Conservation (phyloP, 179 eudicot genomes). For the Vitellaria paradoxa region DNA sequence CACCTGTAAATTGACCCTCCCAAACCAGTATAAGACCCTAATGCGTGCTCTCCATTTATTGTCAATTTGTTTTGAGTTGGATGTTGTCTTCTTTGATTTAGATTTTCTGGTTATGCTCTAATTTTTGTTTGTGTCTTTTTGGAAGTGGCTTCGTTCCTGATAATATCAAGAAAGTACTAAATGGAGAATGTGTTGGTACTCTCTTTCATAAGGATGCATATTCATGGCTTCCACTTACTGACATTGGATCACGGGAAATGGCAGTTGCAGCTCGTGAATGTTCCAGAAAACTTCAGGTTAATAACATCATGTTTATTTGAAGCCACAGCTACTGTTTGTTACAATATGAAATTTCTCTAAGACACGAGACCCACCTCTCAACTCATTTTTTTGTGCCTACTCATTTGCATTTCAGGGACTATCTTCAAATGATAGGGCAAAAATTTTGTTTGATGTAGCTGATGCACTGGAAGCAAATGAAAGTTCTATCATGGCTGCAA, state of each 20-base stretch:
- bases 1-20: too few relatives aligned
- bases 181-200: slow-evolving; percentile 75
- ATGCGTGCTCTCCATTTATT: background rate
- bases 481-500: slow-evolving; percentile 50
- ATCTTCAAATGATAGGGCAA: slow-evolving; percentile 58
- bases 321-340: background rate
- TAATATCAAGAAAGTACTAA: slow-evolving; percentile 61
- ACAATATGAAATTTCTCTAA: background rate
- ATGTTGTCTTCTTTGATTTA: background rate
- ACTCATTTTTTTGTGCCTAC: background rate
- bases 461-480: slow-evolving; percentile 69
- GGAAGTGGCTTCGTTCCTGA: slow-evolving; percentile 64
- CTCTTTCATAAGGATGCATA: slow-evolving; percentile 79
- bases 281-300: slow-evolving; percentile 81
- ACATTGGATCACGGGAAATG: slow-evolving; percentile 71
- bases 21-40: too few relatives aligned
- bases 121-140: slow-evolving; percentile 19
- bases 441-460: slow-evolving; percentile 66
- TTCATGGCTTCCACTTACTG: slow-evolving; percentile 45
- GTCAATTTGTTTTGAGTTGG: too few relatives aligned
- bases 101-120: background rate
- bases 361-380: background rate
- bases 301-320: background rate
- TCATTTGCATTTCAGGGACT: slow-evolving; percentile 39
- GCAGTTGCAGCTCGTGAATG: slow-evolving; percentile 81